Evolutionary conservation across 2,329 filamentous ascomycete species (phyloP).

Genomic region (Botrytis deweyae): DNA sequence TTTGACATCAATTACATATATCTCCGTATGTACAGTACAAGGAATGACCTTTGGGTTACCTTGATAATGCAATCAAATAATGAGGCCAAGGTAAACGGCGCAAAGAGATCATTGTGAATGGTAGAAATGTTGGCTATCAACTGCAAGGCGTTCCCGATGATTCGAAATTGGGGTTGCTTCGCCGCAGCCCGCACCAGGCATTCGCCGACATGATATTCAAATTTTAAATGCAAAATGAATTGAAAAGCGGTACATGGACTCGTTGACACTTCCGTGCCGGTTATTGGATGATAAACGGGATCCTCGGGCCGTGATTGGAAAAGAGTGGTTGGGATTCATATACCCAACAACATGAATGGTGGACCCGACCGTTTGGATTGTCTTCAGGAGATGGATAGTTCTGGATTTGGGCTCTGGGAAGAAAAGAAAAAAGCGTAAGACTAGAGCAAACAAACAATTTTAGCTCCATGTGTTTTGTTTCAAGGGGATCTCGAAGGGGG

Average conservation of each 20-base stretch:
- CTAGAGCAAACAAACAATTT: conserved; percentile 9
- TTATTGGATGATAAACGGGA: conserved; percentile 13
- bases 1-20: conserved; percentile 16
- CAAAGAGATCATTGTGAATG: conserved; percentile 17
- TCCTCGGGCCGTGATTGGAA: conserved; percentile 19
- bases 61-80: conserved; percentile 15
- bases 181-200: conserved; percentile 18
- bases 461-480: conserved; percentile 16
- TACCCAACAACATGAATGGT: conserved; percentile 8
- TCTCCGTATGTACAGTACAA: conserved; percentile 16
- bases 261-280: conserved; percentile 16
- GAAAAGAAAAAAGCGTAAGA: too few species aligned
- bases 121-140: conserved; percentile 17
- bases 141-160: conserved; percentile 23
- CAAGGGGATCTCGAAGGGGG: not conserved
- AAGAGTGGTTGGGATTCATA: conserved; percentile 1
- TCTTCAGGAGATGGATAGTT: not conserved
- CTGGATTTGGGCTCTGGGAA: not conserved
- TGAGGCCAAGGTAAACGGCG: conserved; percentile 17
- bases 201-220: conserved; percentile 16
- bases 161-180: conserved; percentile 22
- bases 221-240: conserved; percentile 10
- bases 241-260: conserved; percentile 15
- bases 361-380: conserved; percentile 21
- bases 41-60: conserved; percentile 16